Base-by-base conservation (phyloP, 768 basidiomycete genomes). In the Cystofilobasidium macerans region DNA sequence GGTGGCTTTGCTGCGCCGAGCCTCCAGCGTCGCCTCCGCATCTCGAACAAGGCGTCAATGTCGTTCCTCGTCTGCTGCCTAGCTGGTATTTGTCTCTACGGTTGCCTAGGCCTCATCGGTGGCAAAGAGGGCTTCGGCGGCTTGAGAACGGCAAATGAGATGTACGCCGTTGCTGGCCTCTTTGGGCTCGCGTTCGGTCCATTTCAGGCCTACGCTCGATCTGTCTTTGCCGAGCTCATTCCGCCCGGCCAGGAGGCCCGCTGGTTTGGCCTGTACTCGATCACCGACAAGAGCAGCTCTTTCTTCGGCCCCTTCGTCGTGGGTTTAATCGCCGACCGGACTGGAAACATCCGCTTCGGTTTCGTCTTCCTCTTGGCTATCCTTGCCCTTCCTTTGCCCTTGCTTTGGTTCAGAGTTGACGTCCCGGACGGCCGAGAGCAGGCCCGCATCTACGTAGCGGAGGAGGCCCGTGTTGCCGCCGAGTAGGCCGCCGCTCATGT, bases 261-360 rank as follows among this genome's bases (percentile, higher is more conserved):
- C 63, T 97, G 89, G 87, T 89, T 76, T 66, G 81, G 84, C 2
- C 76, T 97, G 38, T 95, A 87, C 76, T 86, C 87, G 20, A 91
- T 97, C 70, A 94, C 67, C 43, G 70, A 73, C 69, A 79, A 95
- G 86, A 91, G 90, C 9, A 86, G 86, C 68, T 90, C 89, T 9
- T 98, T 97, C 78, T 77, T 97, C 4, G 94, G 94, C 8, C 94
- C 94, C 3, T 79, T 92, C 8, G 77, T 90, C 32, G 92, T 97
- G 0, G 92, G 90, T 0, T 70, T 92, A 42, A 87, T 97, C 45
- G 85, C 92, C 0, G 91, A 94, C 73, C 75, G 80, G 51, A 97
- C 91, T 0, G 91, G 88, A 2, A 92, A 94, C 75, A 93, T 95
- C 57, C 86, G 93, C 32, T 87, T 87, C 69, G 85, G 86, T 2